These are phyloP conservation scores for Albizia julibrissin DNA, from an alignment of 306 rosid genomes.

Conservation along the genomic window DNA sequence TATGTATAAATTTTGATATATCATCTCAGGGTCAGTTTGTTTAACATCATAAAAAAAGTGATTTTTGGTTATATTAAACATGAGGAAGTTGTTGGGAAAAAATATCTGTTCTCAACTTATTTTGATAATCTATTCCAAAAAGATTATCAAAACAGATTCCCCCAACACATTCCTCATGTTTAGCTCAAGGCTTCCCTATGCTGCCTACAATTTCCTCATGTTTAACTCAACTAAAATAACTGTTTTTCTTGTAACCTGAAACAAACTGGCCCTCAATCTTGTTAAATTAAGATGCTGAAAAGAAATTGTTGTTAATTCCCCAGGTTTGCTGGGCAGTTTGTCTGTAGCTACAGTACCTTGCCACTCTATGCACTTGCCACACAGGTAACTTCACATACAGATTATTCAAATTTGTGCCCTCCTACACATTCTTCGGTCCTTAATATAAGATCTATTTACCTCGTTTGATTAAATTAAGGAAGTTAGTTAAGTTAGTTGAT, in stretches of 20 bases:
- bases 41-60: background rate
- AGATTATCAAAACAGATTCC: background rate
- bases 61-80: background rate
- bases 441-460: too few relatives aligned
- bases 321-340: slow-evolving; percentile 91
- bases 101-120: background rate
- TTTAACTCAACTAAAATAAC: background rate
- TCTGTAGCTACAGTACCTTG: slow-evolving; percentile 97
- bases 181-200: background rate
- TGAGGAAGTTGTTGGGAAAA: background rate
- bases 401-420: background rate
- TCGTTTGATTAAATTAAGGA: too few relatives aligned
- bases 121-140: background rate
- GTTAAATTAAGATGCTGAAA: slow-evolving; percentile 8
- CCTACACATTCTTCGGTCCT: background rate
- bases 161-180: background rate
- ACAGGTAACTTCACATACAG: slow-evolving; percentile 56
- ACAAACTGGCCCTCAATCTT: background rate
- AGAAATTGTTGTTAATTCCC: slow-evolving; percentile 32
- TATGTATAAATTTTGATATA: slow-evolving; percentile 41
- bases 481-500: too few relatives aligned
- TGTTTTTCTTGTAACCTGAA: background rate
- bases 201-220: background rate
- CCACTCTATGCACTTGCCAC: slow-evolving; percentile 97
- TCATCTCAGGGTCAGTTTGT: background rate